Evolutionary conservation across 202 grass and related monocot genomes (phyloP).

Genomic region (Cymbopogon flexuosus): DNA sequence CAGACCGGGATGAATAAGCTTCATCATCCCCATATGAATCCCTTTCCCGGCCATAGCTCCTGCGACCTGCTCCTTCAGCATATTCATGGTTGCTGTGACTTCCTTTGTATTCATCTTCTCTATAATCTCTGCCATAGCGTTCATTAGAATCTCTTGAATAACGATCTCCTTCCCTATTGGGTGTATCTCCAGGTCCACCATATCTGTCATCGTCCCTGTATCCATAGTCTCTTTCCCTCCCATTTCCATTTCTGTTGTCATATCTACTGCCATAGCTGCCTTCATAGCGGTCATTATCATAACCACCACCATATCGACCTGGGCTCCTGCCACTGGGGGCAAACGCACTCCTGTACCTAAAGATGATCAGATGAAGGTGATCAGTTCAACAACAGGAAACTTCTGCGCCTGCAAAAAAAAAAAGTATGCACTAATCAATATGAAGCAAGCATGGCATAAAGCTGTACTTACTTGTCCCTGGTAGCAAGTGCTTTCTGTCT

Average conservation of each 20-base stretch:
- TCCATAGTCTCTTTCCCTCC: slow-evolving; percentile 78
- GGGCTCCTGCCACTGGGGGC: slow-evolving; percentile 58
- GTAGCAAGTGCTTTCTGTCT: slow-evolving; percentile 86
- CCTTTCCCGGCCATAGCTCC: slow-evolving; percentile 59
- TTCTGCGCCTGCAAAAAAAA: not conserved
- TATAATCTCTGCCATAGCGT: slow-evolving; percentile 55
- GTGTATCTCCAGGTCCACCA: slow-evolving; percentile 55
- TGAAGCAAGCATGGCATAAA: slow-evolving; percentile 1
- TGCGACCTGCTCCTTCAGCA: slow-evolving; percentile 59
- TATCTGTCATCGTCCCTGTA: slow-evolving; percentile 85
- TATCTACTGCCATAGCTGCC: slow-evolving; percentile 54
- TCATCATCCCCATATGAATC: slow-evolving; percentile 75
- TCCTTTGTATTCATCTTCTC: slow-evolving; percentile 75
- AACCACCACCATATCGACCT: slow-evolving; percentile 62
- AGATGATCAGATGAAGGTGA: slow-evolving; percentile 10
- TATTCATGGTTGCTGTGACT: slow-evolving; percentile 63
- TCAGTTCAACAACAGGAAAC: slow-evolving; percentile 4
- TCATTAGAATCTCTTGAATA: slow-evolving; percentile 89
- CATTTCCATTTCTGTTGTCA: slow-evolving; percentile 72
- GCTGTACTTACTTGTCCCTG: slow-evolving; percentile 70
- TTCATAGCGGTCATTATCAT: slow-evolving; percentile 72
- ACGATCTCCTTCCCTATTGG: slow-evolving; percentile 68
- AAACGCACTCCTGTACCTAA: slow-evolving; percentile 64
- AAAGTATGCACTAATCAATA: not conserved
- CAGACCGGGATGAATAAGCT: slow-evolving; percentile 73